These are phyloP conservation scores for Grosmannia penicillata DNA, from an alignment of 2,329 filamentous ascomycete species.

Conservation along the genomic window DNA sequence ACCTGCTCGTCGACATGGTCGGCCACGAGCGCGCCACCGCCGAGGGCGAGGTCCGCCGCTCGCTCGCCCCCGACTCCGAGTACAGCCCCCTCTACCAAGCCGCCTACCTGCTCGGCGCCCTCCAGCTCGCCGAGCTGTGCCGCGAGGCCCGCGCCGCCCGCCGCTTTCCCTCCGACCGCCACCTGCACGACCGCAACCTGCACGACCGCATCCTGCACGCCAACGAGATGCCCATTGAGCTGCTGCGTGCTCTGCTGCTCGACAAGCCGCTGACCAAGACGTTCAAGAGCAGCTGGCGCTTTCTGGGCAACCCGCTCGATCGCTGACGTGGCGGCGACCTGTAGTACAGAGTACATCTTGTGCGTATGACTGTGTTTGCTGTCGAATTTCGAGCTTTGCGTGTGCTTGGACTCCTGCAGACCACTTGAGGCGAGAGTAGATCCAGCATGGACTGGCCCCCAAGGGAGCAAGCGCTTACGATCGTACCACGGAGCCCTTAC, in stretches of 20 bases:
- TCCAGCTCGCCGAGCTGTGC: constrained; percentile 37
- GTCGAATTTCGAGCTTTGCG: too few relatives aligned
- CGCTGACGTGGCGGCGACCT: too few relatives aligned
- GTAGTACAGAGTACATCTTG: too few relatives aligned
- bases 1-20: constrained; percentile 38
- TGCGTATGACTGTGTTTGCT: too few relatives aligned
- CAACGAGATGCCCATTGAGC: constrained; percentile 39
- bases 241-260: constrained; percentile 32
- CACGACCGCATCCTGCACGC: constrained; percentile 36
- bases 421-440: too few relatives aligned
- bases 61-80: constrained; percentile 37
- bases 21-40: constrained; percentile 45
- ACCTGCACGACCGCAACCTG: constrained; percentile 37
- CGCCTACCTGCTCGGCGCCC: constrained; percentile 43
- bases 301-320: too few relatives aligned
- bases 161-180: too few relatives aligned
- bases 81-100: constrained; percentile 45
- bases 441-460: too few relatives aligned
- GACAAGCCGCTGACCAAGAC: constrained; percentile 24
- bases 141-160: constrained; percentile 28
- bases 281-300: constrained; percentile 34
- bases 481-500: too few relatives aligned
- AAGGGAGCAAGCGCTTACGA: too few relatives aligned
- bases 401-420: too few relatives aligned
- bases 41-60: constrained; percentile 43